Evolutionary conservation across 2,329 filamentous ascomycete species (phyloP), one percentile per base, ranked within the genome.

Genomic region (Penicillium sp.): DNA sequence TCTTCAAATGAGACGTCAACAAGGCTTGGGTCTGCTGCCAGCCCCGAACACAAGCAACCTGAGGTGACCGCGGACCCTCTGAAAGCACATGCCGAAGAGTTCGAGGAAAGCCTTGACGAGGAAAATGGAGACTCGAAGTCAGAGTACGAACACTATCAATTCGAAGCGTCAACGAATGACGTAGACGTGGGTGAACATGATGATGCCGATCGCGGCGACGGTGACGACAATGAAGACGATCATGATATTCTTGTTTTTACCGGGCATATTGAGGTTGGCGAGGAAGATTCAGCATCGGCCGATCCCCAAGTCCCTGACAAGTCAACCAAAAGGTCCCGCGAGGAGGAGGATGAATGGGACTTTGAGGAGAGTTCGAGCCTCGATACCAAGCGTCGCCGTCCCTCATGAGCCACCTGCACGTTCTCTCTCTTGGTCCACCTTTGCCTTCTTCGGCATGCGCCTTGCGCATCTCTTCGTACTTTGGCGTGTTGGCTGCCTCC

Each of bases 381-480:
- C 69, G 77, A 77, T 62, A 62, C 69, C 65, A 81, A 81, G 68
- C 78, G 78, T 58, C 73, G 72, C 61, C 76, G 77, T 48, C 72
- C 72, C 57, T 72, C 68, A 65, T 66, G 54, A 65, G 54, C 41
- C 42, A 42, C n/a, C 43, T 24, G 37, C 32, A 49, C 38, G 36
- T 25, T 39, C 27, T 37, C 11, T 32, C 7, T 32, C 11, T 32
- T 32, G 29, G 18, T 18, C 18, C 18, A 33, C 37, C 39, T 37
- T 44, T 8, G 40, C 43, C 24, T 32, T 26, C 37, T 45, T 42
- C 25, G 33, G n/a, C 29, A 32, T n/a, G 4, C 25, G 32, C 35
- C 26, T 38, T 34, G 26, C 33, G 35, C 34, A 28, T 25, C 32
- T 26, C 6, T 35, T 32, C 25, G 26, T 32, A 11, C 36, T 39